These are phyloP conservation scores for Pyricularia sp. DNA, from an alignment of 2,329 filamentous ascomycete genomes.

Conservation along the genomic window DNA sequence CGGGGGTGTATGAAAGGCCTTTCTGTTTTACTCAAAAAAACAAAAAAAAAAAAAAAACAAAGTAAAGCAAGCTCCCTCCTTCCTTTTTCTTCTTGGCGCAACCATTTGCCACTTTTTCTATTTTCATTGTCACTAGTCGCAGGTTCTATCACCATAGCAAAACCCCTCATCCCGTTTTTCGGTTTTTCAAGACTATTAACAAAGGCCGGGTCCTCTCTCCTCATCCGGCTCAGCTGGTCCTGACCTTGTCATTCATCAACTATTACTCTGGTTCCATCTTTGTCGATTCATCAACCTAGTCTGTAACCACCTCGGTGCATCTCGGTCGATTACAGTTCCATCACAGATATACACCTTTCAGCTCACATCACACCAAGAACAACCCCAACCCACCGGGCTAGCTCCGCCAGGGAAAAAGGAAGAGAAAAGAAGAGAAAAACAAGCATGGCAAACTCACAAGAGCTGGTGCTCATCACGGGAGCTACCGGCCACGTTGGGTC, in stretches of 20 bases:
- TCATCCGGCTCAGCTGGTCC: background rate
- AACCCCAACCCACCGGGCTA: background rate
- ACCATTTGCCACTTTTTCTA: constrained; percentile 1
- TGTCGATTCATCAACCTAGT: background rate
- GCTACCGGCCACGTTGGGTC: constrained; percentile 14
- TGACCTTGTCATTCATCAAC: background rate
- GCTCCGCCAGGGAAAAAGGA: background rate
- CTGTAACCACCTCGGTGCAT: background rate
- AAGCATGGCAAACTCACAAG: background rate
- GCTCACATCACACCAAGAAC: background rate
- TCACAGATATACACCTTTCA: background rate
- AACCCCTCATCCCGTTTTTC: background rate
- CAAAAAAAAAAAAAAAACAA: background rate
- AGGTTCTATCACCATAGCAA: background rate
- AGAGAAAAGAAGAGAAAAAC: background rate
- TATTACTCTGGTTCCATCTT: background rate
- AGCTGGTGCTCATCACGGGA: constrained; percentile 11
- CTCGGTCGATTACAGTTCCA: background rate
- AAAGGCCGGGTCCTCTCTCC: background rate
- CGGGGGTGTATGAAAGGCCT: background rate
- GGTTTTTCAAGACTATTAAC: background rate
- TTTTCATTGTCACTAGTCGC: background rate
- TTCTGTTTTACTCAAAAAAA: background rate
- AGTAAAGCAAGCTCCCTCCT: background rate
- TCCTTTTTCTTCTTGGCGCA: background rate